These are phyloP conservation scores for Blastobotrys aristatus DNA, from an alignment of 1,139 yeast species.

Conservation along the genomic window DNA sequence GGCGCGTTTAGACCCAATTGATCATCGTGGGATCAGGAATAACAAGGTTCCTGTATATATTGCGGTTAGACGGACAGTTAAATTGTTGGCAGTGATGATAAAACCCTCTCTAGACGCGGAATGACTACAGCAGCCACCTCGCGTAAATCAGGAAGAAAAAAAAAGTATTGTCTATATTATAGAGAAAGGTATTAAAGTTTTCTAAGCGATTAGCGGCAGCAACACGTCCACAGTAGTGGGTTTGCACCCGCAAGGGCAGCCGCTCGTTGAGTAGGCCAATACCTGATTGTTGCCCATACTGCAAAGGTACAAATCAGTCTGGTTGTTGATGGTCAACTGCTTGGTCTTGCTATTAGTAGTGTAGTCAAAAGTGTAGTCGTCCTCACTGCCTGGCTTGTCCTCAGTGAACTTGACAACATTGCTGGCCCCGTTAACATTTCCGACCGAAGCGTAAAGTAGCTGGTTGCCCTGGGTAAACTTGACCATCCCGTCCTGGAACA, in stretches of 20 bases:
- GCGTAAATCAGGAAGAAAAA: too few relatives aligned
- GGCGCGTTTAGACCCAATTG: too few relatives aligned
- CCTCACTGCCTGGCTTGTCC: background rate
- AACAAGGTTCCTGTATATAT: too few relatives aligned
- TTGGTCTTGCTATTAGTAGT: background rate
- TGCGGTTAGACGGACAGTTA: too few relatives aligned
- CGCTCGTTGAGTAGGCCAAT: background rate
- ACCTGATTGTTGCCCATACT: background rate
- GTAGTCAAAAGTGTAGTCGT: background rate
- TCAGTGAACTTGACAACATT: background rate
- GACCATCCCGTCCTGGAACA: background rate
- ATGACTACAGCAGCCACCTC: too few relatives aligned
- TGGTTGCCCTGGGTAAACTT: background rate
- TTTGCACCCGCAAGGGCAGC: background rate
- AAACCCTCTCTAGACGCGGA: too few relatives aligned
- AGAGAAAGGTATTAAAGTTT: too few relatives aligned
- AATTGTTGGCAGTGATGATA: too few relatives aligned
- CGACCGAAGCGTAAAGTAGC: conserved; percentile 2
- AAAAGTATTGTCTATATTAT: too few relatives aligned
- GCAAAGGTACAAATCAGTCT: background rate
- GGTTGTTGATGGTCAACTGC: background rate
- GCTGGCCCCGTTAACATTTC: background rate
- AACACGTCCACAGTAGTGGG: background rate
- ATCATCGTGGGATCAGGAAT: too few relatives aligned
- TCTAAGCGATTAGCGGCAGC: background rate